Evolutionary conservation across 192 early-diverging fungal species (phyloP).

Genomic region (Coemansia sp.): DNA sequence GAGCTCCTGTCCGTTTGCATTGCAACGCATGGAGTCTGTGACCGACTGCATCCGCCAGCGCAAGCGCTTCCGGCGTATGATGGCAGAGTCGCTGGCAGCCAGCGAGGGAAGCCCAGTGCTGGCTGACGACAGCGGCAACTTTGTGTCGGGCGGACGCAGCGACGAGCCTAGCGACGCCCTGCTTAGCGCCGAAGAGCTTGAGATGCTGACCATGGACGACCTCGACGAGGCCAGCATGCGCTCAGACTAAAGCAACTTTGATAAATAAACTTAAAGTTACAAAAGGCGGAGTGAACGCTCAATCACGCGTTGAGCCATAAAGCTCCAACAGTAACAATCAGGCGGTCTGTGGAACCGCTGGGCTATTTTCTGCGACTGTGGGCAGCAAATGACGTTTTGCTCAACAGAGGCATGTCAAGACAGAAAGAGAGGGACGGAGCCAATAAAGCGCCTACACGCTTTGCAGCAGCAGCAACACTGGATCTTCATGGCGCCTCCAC

Average conservation of each 20-base stretch:
- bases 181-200: conserved; percentile 28
- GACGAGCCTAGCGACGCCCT: not conserved
- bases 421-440: conserved; percentile 1
- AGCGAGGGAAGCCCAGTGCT: conserved; percentile 19
- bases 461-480: conserved; percentile 2
- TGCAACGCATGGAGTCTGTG: conserved; percentile 37
- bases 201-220: conserved; percentile 24
- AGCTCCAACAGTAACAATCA: not conserved
- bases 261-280: not conserved
- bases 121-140: not conserved
- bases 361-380: conserved; percentile 10
- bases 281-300: not conserved
- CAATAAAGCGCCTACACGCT: conserved; percentile 4
- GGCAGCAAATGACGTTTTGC: conserved; percentile 4
- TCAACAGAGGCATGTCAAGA: not conserved
- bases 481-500: conserved; percentile 6
- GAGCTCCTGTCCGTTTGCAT: conserved; percentile 36
- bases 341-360: conserved; percentile 13
- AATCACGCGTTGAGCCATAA: conserved; percentile 1
- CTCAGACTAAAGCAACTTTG: too few species aligned
- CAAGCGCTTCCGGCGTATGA: conserved; percentile 31
- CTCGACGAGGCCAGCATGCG: conserved; percentile 8
- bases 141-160: not conserved
- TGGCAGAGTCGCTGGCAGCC: conserved; percentile 38
- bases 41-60: conserved; percentile 37